phyloP scores from a whole-genome alignment of 345 rosid genomes.

The Gossypium sturtianum region DNA sequence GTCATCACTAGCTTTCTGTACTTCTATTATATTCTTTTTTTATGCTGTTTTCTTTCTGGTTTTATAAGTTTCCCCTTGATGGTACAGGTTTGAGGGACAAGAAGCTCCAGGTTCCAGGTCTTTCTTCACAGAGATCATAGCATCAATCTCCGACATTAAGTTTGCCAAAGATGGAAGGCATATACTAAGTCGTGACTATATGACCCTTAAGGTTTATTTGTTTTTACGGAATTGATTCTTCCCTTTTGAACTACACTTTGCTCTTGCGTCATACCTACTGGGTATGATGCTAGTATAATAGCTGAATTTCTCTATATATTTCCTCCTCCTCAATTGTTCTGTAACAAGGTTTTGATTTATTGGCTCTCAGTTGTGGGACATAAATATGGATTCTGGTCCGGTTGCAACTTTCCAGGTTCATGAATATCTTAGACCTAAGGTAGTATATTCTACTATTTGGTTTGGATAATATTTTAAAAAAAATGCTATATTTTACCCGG shows the following conservation, averaged over 20 bases:
- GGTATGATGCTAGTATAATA: neutral
- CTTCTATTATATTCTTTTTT: neutral
- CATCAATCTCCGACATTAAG: slow-evolving; percentile 93
- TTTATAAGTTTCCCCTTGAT: slow-evolving; percentile 15
- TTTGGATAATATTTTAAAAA: neutral
- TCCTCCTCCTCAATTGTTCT: neutral
- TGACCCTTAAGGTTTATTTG: slow-evolving; percentile 81
- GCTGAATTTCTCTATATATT: neutral
- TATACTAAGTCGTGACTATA: slow-evolving; percentile 94
- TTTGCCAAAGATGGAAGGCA: slow-evolving; percentile 84
- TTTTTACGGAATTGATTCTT: neutral
- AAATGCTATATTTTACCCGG: neutral
- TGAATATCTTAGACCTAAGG: slow-evolving; percentile 58
- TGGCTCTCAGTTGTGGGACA: slow-evolving; percentile 25
- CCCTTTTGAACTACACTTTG: neutral
- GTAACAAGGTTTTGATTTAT: slow-evolving; percentile 15
- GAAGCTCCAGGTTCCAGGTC: slow-evolving; percentile 91
- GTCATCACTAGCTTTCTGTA: neutral
- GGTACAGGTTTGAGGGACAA: slow-evolving; percentile 85
- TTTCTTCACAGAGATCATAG: slow-evolving; percentile 98
- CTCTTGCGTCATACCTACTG: neutral
- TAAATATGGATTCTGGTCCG: slow-evolving; percentile 46
- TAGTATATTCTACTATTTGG: slow-evolving; percentile 9
- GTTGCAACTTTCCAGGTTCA: slow-evolving; percentile 77
- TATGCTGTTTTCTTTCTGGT: neutral